These are phyloP conservation scores for Torrubiellomyces zombiae DNA, from an alignment of 2,329 filamentous ascomycete genomes.

Conservation along the genomic window DNA sequence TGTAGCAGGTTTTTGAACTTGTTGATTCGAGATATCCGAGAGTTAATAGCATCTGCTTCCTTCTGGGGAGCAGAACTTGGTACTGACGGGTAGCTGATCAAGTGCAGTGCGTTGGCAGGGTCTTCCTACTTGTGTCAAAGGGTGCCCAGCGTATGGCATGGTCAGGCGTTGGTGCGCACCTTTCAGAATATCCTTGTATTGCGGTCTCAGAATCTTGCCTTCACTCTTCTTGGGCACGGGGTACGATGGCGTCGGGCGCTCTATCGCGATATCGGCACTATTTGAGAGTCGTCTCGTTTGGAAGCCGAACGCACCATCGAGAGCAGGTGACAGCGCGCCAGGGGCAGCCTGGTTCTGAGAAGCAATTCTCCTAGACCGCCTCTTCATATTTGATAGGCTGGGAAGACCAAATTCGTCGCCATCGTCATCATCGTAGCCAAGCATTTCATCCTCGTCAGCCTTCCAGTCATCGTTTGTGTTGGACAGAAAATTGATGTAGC, in stretches of 20 bases:
- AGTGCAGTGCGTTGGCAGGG: constrained; percentile 84
- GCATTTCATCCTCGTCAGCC: constrained; percentile 58
- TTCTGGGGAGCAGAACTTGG: constrained; percentile 61
- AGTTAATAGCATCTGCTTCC: constrained; percentile 71
- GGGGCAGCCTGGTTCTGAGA: constrained; percentile 19
- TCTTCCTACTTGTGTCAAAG: constrained; percentile 21
- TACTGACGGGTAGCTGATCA: constrained; percentile 73
- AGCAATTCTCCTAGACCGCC: constrained; percentile 42
- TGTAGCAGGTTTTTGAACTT: constrained; percentile 96
- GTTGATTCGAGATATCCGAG: constrained; percentile 85
- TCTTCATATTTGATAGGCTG: constrained; percentile 80
- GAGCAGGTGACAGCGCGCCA: constrained; percentile 16
- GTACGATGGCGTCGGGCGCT: constrained; percentile 67
- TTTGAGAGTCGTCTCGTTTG: constrained; percentile 51
- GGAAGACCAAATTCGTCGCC: constrained; percentile 93
- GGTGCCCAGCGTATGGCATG: background rate
- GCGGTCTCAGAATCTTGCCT: constrained; percentile 87
- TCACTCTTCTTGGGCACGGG: constrained; percentile 79
- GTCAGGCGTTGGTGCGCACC: constrained; percentile 21
- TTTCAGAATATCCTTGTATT: constrained; percentile 90
- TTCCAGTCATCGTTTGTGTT: constrained; percentile 74
- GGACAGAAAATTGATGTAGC: constrained; percentile 67
- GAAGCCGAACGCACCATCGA: constrained; percentile 21
- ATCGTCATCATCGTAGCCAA: constrained; percentile 69
- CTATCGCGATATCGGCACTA: constrained; percentile 87